Evolutionary conservation across 2,329 filamentous ascomycete genomes (phyloP).

Genomic region (Aspergillus bombycis): DNA sequence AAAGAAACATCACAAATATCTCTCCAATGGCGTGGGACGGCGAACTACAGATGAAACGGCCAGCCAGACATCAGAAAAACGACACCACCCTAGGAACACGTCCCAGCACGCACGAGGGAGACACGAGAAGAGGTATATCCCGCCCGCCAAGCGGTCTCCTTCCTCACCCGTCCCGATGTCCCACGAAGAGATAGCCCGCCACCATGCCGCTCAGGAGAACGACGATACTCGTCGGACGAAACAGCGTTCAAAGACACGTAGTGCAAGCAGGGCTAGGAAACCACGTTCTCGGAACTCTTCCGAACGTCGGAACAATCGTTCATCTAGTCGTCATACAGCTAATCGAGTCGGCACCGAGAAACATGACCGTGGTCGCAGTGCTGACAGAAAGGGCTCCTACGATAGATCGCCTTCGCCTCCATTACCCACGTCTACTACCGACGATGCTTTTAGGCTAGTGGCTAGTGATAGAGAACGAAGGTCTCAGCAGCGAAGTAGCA

Average conservation of each 20-base stretch:
- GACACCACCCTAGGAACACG: conserved; percentile 58
- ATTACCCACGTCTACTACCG: conserved; percentile 72
- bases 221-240: conserved; percentile 52
- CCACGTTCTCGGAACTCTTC: conserved; percentile 35
- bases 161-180: conserved; percentile 95
- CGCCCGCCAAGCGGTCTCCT: conserved; percentile 80
- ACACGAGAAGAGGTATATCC: conserved; percentile 67
- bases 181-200: conserved; percentile 70
- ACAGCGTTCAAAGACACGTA: conserved; percentile 37
- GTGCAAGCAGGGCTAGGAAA: conserved; percentile 58
- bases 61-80: conserved; percentile 53
- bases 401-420: conserved; percentile 79
- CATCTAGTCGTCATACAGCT: conserved; percentile 47
- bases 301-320: conserved; percentile 38
- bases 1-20: conserved; percentile 51
- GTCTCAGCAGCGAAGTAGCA: conserved; percentile 55
- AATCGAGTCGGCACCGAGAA: conserved; percentile 37
- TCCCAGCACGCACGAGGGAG: conserved; percentile 72
- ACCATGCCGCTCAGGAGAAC: conserved; percentile 50
- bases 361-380: conserved; percentile 61
- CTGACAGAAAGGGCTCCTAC: conserved; percentile 60
- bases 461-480: conserved; percentile 50
- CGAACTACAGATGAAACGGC: conserved; percentile 46
- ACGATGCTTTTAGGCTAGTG: conserved; percentile 57
- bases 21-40: conserved; percentile 56